Conservation (phyloP, 176 grass and related monocot species). For the Pontederia paniculata region DNA sequence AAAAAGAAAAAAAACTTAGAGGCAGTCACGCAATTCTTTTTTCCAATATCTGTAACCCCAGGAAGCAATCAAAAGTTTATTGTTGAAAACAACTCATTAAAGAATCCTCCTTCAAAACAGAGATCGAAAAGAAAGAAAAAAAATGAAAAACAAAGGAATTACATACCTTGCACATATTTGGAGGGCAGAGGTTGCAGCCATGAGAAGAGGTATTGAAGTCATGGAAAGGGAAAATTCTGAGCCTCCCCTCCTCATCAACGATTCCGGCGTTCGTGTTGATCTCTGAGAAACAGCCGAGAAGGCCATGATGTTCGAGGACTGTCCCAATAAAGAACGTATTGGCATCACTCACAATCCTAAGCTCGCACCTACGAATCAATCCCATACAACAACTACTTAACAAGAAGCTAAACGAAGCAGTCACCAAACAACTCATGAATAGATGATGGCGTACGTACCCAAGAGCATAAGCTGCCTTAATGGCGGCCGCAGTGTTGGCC, state of each 20-base stretch:
- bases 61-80: too few relatives aligned
- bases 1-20: too few relatives aligned
- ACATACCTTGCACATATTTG: slow-evolving; percentile 89
- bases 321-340: slow-evolving; percentile 59
- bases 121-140: too few relatives aligned
- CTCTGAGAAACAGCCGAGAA: slow-evolving; percentile 48
- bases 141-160: not conserved
- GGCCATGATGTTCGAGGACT: slow-evolving; percentile 61
- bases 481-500: slow-evolving; percentile 28
- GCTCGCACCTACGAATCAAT: slow-evolving; percentile 38
- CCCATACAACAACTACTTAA: not conserved
- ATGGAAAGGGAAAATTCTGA: slow-evolving; percentile 42
- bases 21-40: too few relatives aligned
- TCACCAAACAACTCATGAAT: not conserved
- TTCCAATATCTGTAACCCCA: too few relatives aligned
- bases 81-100: not conserved
- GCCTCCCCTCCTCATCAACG: slow-evolving; percentile 55
- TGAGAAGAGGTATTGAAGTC: slow-evolving; percentile 36
- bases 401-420: not conserved
- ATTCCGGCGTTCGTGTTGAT: slow-evolving; percentile 45
- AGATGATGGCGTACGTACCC: slow-evolving; percentile 11
- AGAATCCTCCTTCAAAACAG: too few relatives aligned
- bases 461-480: slow-evolving; percentile 37
- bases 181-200: slow-evolving; percentile 57
- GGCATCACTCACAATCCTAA: slow-evolving; percentile 72